phyloP scores from a whole-genome alignment of 2,329 filamentous ascomycete species.

The Aspergillus tanneri region DNA sequence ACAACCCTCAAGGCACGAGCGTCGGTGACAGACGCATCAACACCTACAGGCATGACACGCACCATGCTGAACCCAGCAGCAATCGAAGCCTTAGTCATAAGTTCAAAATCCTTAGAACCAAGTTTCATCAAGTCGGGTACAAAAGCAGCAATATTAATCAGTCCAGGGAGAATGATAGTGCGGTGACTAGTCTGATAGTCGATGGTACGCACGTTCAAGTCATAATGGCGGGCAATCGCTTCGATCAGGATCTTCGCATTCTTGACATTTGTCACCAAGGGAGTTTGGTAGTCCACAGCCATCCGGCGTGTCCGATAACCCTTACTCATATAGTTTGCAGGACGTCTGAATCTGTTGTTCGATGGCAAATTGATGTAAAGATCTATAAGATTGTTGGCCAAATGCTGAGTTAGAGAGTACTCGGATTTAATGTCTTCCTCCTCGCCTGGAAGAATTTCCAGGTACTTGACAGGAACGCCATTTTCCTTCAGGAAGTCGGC shows the following conservation, averaged over 20 bases:
- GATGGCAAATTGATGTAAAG: constrained; percentile 99
- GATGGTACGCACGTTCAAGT: constrained; percentile 75
- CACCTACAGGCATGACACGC: constrained; percentile 71
- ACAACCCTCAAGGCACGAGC: constrained; percentile 68
- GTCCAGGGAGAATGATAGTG: constrained; percentile 68
- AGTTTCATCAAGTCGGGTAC: constrained; percentile 68
- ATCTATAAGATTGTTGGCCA: constrained; percentile 97
- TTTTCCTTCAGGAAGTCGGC: constrained; percentile 95
- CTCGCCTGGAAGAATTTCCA: constrained; percentile 77
- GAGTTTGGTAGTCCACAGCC: constrained; percentile 97
- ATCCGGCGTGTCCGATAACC: constrained; percentile 95
- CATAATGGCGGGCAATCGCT: constrained; percentile 84
- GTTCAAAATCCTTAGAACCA: constrained; percentile 66
- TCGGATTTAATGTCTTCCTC: constrained; percentile 88
- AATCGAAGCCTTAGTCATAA: constrained; percentile 70
- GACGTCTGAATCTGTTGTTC: constrained; percentile 92
- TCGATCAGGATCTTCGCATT: constrained; percentile 97
- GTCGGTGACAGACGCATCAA: constrained; percentile 71
- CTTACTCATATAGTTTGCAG: constrained; percentile 97
- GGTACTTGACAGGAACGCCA: constrained; percentile 85
- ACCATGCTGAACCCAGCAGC: constrained; percentile 78
- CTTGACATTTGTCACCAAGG: constrained; percentile 97
- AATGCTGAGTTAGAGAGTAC: constrained; percentile 93
- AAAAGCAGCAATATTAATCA: constrained; percentile 78
- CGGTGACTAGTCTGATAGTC: constrained; percentile 91